A percentile compares a stretch with the other conserved stretches of the same genome.
These are phyloP conservation scores for Cutaneotrichosporon mucoides DNA, from an alignment of 1,284 basidiomycete species.

Conservation along the genomic window DNA sequence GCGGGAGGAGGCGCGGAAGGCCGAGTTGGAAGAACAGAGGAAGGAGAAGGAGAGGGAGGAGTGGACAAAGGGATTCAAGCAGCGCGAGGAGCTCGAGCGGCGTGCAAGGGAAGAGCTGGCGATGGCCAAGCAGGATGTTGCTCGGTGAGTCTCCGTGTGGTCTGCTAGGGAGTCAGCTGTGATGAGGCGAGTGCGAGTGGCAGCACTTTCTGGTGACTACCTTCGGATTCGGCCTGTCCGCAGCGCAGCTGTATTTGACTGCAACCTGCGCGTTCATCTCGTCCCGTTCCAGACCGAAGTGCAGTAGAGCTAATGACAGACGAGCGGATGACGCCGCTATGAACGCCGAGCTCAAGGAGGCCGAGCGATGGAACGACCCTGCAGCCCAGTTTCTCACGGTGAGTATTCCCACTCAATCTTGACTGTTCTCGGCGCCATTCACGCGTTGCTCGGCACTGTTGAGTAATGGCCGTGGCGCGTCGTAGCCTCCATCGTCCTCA, in stretches of 20 bases:
- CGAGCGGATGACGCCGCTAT: slow-evolving; percentile 76
- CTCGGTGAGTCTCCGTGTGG: slow-evolving; percentile 52
- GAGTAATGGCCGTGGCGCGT: too few species aligned
- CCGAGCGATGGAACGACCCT: slow-evolving; percentile 90
- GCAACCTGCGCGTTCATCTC: too few species aligned
- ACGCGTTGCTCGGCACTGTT: too few species aligned
- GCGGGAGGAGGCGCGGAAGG: slow-evolving; percentile 72
- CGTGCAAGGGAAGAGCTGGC: slow-evolving; percentile 62
- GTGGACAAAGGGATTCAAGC: slow-evolving; percentile 92
- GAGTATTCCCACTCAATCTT: slow-evolving; percentile 35
- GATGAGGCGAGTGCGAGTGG: too few species aligned
- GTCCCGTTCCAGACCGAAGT: too few species aligned
- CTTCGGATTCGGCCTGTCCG: too few species aligned
- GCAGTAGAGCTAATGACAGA: slow-evolving; percentile 31
- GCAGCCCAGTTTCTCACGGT: slow-evolving; percentile 89
- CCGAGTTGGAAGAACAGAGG: slow-evolving; percentile 73
- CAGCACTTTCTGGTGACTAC: too few species aligned
- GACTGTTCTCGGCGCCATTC: too few species aligned
- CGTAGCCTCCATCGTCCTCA: too few species aligned
- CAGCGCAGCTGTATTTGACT: too few species aligned
- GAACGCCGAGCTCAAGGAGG: slow-evolving; percentile 74
- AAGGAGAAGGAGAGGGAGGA: slow-evolving; percentile 86
- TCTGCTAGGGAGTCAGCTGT: too few species aligned
- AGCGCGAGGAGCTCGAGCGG: slow-evolving; percentile 71
- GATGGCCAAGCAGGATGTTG: slow-evolving; percentile 63